A percentile compares a stretch with the other conserved stretches of the same genome.
Conservation (phyloP, 306 rosid species). For the Glycine latifolia region DNA sequence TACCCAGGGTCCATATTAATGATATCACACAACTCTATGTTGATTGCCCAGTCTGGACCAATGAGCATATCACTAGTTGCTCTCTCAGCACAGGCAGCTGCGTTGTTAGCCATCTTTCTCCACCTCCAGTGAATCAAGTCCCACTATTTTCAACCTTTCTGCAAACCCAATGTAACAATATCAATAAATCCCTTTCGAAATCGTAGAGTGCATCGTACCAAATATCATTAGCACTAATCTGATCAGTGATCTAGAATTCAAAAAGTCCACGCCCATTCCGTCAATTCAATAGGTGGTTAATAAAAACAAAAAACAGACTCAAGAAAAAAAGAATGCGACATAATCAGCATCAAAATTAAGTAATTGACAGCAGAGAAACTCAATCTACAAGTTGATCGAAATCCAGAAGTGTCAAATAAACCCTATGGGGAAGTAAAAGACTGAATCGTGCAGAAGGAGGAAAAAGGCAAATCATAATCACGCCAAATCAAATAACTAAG, state of each 20-base stretch:
- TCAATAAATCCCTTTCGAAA: conserved; percentile 24
- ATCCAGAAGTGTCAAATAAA: conserved; percentile 21
- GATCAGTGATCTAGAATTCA: background rate
- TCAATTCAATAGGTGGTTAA: no score
- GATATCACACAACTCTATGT: conserved; percentile 91
- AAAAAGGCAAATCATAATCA: conserved; percentile 40
- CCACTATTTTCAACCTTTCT: conserved; percentile 45
- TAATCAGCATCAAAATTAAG: background rate
- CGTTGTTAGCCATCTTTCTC: conserved; percentile 74
- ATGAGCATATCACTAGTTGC: conserved; percentile 95
- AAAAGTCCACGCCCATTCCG: background rate
- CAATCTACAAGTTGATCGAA: background rate
- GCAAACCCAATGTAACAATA: conserved; percentile 19
- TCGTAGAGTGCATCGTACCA: background rate
- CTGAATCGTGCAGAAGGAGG: background rate
- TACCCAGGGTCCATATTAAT: conserved; percentile 91
- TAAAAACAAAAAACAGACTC: background rate
- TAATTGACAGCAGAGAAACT: conserved; percentile 1
- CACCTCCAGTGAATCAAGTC: conserved; percentile 28
- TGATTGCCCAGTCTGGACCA: conserved; percentile 97
- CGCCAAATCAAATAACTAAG: background rate
- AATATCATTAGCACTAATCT: background rate
- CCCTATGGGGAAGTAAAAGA: conserved; percentile 5
- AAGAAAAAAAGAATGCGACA: background rate
- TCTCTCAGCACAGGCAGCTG: conserved; percentile 89